Percentiles rank a stretch among this genome's conserved stretches.
These are phyloP conservation scores for Murraya koenigii DNA, from an alignment of 345 rosid species.

Conservation along the genomic window DNA sequence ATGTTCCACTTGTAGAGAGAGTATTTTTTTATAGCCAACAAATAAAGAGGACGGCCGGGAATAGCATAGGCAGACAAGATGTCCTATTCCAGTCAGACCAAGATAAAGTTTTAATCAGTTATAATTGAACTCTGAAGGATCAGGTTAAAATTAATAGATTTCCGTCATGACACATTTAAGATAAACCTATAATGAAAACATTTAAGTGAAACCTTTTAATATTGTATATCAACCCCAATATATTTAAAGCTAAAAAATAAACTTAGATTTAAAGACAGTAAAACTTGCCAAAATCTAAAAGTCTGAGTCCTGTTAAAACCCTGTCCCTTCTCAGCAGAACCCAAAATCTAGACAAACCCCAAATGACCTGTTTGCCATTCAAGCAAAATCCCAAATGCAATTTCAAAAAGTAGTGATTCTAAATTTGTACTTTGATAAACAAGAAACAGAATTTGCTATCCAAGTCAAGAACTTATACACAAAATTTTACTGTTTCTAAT, in stretches of 20 bases:
- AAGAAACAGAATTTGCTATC: neutral
- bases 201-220: neutral
- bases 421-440: too few species aligned
- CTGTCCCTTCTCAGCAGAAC: neutral
- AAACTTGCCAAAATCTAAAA: too few species aligned
- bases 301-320: neutral
- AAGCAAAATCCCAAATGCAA: neutral
- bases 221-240: neutral
- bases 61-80: neutral
- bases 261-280: neutral
- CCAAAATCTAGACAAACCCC: neutral
- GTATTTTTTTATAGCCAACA: neutral
- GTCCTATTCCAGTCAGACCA: neutral
- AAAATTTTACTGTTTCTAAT: neutral
- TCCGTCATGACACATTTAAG: neutral
- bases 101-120: neutral
- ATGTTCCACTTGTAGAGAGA: neutral
- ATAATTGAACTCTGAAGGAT: neutral
- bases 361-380: neutral
- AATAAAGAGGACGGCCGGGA: neutral
- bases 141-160: neutral
- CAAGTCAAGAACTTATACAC: neutral
- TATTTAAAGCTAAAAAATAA: neutral
- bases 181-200: neutral
- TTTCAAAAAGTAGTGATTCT: neutral